Percentiles rank a stretch among this genome's conserved stretches.
phyloP scores from a whole-genome alignment of 345 rosid species.

The Chamaenerion angustifolium region DNA sequence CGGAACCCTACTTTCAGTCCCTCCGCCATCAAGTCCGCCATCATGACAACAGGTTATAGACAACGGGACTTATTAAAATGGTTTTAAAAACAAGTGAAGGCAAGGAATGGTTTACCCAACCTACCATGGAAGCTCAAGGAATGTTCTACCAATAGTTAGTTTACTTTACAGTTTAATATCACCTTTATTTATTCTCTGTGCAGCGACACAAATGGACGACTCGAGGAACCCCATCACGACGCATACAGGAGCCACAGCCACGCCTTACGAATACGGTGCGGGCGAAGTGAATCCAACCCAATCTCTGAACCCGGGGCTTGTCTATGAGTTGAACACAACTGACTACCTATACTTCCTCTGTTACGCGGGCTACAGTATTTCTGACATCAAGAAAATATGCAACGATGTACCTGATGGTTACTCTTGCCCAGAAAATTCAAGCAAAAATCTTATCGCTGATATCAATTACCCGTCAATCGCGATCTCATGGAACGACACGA shows the following conservation, averaged over 20 bases:
- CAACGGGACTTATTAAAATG: no score
- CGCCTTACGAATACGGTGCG: constrained; percentile 53
- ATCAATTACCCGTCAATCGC: constrained; percentile 76
- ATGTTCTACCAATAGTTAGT: no score
- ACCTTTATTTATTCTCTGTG: no score
- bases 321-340: constrained; percentile 42
- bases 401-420: constrained; percentile 26
- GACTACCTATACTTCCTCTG: constrained; percentile 74
- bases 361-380: constrained; percentile 33
- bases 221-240: constrained; percentile 34
- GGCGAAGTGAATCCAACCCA: constrained; percentile 45
- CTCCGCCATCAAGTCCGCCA: constrained; percentile 66
- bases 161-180: no score
- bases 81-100: no score
- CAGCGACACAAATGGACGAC: constrained; percentile 56
- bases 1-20: constrained; percentile 48
- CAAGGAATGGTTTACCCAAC: no score
- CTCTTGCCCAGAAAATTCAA: constrained; percentile 38
- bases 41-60: constrained; percentile 65
- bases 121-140: no score
- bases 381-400: constrained; percentile 28
- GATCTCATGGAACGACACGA: constrained; percentile 25
- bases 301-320: constrained; percentile 45
- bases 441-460: constrained; percentile 28
- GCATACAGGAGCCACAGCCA: constrained; percentile 45